phyloP scores from a whole-genome alignment of 805 yeast genomes.

The Candida qinlingensis region DNA sequence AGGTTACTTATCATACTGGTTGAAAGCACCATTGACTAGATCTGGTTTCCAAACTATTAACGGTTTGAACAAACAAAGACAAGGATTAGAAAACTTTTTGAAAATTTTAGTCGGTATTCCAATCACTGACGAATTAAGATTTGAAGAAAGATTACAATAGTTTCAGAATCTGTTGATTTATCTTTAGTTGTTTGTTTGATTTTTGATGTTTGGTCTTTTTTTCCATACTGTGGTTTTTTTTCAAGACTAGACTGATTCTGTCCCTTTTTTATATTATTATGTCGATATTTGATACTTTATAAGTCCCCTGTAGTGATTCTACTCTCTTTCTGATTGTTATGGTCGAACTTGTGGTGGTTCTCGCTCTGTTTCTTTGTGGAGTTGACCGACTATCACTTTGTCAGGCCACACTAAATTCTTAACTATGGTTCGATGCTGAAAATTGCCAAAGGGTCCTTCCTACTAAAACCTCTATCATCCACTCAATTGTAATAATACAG shows the following conservation, averaged over 20 bases:
- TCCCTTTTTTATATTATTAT: neutral
- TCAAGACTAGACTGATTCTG: neutral
- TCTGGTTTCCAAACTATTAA: slow-evolving; percentile 87
- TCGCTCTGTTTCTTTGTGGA: no score
- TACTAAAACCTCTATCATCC: no score
- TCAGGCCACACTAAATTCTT: neutral
- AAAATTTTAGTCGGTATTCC: slow-evolving; percentile 89
- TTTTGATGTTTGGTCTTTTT: slow-evolving; percentile 1
- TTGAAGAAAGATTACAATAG: slow-evolving; percentile 73
- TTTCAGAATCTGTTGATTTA: neutral
- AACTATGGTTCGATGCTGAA: neutral
- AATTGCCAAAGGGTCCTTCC: slow-evolving; percentile 28
- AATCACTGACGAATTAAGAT: slow-evolving; percentile 84
- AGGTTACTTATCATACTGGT: slow-evolving; percentile 88
- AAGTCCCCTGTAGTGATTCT: neutral
- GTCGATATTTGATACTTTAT: neutral
- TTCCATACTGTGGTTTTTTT: slow-evolving; percentile 4
- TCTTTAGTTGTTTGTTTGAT: neutral
- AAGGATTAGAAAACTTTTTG: slow-evolving; percentile 85
- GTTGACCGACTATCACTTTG: no score
- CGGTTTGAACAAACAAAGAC: slow-evolving; percentile 91
- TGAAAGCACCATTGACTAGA: slow-evolving; percentile 92
- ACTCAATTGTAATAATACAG: no score
- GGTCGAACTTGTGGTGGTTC: no score
- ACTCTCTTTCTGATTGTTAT: no score